Evolutionary conservation across 2,329 filamentous ascomycete species (phyloP).

Genomic region (Aspergillus sp.): DNA sequence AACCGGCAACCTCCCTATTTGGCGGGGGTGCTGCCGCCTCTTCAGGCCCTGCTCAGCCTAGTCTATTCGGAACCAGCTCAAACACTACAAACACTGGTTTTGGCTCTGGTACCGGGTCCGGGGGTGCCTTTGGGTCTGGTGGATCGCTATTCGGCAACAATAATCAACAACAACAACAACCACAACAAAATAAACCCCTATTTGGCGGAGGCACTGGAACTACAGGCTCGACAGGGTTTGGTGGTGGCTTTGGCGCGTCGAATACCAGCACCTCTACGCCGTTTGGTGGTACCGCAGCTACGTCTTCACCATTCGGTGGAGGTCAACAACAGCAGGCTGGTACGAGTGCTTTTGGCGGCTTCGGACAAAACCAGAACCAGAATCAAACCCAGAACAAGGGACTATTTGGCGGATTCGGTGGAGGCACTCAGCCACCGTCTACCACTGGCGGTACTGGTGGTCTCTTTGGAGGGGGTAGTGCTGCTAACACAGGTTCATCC

Average conservation of each 20-base stretch:
- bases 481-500: slow-evolving; percentile 27
- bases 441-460: slow-evolving; percentile 35
- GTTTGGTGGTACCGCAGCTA: slow-evolving; percentile 33
- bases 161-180: slow-evolving; percentile 29
- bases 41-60: slow-evolving; percentile 32
- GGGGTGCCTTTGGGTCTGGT: slow-evolving; percentile 33
- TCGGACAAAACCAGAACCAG: slow-evolving; percentile 38
- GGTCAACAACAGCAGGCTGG: slow-evolving; percentile 27
- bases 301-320: slow-evolving; percentile 35
- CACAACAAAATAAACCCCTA: slow-evolving; percentile 34
- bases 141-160: slow-evolving; percentile 45
- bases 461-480: slow-evolving; percentile 42
- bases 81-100: slow-evolving; percentile 16
- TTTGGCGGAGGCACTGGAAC: slow-evolving; percentile 28
- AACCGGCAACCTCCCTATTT: slow-evolving; percentile 42
- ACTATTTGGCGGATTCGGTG: slow-evolving; percentile 42
- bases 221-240: slow-evolving; percentile 29
- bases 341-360: slow-evolving; percentile 45
- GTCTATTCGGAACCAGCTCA: slow-evolving; percentile 37
- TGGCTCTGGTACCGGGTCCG: slow-evolving; percentile 22
- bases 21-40: slow-evolving; percentile 25
- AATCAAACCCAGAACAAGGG: slow-evolving; percentile 40
- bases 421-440: slow-evolving; percentile 44
- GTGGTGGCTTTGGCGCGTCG: slow-evolving; percentile 37
- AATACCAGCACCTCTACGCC: slow-evolving; percentile 39